Conservation (phyloP, 805 yeast species). For the Wickerhamiella slavikovae region DNA sequence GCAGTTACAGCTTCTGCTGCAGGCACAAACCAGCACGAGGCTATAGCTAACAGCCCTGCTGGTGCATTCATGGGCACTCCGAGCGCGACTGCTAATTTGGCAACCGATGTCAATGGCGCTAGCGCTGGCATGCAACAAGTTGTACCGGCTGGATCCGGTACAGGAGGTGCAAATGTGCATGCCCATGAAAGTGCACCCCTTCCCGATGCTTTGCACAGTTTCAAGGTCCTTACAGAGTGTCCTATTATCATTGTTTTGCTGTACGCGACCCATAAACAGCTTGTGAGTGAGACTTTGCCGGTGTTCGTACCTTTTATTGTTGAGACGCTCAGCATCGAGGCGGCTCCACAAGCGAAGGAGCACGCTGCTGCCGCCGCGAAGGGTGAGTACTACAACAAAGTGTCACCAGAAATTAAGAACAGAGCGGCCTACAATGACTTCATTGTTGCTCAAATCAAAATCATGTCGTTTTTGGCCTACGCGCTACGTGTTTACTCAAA, state of each 20-base stretch:
- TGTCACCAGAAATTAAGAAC: slow-evolving; percentile 56
- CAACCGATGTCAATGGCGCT: too few relatives aligned
- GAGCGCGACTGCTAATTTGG: background rate
- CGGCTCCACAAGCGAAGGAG: slow-evolving; percentile 56
- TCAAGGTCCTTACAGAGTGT: slow-evolving; percentile 85
- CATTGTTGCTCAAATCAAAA: slow-evolving; percentile 82
- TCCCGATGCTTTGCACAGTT: slow-evolving; percentile 53
- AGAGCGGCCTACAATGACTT: slow-evolving; percentile 73
- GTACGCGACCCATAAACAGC: slow-evolving; percentile 65
- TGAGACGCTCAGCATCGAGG: slow-evolving; percentile 53
- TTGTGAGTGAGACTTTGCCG: slow-evolving; percentile 52
- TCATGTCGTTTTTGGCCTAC: slow-evolving; percentile 86
- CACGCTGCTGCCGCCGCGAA: slow-evolving; percentile 35
- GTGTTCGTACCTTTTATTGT: slow-evolving; percentile 66
- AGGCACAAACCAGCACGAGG: slow-evolving; percentile 10
- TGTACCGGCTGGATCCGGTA: background rate
- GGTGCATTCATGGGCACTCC: slow-evolving; percentile 9
- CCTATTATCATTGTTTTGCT: slow-evolving; percentile 92
- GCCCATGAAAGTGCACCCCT: slow-evolving; percentile 16
- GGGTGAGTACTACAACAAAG: slow-evolving; percentile 43
- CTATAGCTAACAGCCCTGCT: slow-evolving; percentile 15
- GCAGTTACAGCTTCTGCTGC: slow-evolving; percentile 17
- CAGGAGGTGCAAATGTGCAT: slow-evolving; percentile 12
- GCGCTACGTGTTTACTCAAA: slow-evolving; percentile 70
- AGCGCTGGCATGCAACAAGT: background rate